Evolutionary conservation across 1,139 yeast species (phyloP).

Genomic region (Debaryomycetaceae sp.): DNA sequence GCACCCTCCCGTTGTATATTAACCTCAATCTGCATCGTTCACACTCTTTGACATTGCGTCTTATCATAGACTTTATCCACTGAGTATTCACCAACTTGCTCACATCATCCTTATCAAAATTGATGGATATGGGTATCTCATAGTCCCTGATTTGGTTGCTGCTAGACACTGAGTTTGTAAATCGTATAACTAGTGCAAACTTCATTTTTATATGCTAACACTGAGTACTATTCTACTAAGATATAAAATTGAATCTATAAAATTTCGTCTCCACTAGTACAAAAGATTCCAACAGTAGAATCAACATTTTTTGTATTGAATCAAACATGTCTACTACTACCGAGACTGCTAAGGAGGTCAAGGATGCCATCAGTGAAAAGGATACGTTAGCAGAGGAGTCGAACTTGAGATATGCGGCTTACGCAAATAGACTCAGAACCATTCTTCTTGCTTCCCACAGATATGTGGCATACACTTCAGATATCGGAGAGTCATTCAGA

Average conservation of each 20-base stretch:
- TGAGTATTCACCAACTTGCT: constrained; percentile 27
- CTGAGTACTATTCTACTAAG: too few relatives aligned
- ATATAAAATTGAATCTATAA: too few relatives aligned
- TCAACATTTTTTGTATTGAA: too few relatives aligned
- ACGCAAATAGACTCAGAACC: constrained; percentile 70
- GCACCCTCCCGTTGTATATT: constrained; percentile 70
- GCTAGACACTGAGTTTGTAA: constrained; percentile 26
- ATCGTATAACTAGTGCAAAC: constrained; percentile 24
- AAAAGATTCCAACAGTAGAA: too few relatives aligned
- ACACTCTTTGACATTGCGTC: constrained; percentile 23
- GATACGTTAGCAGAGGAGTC: constrained; percentile 31
- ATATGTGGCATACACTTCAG: constrained; percentile 84
- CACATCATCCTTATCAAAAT: constrained; percentile 30
- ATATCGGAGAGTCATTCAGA: constrained; percentile 85
- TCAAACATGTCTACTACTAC: not conserved
- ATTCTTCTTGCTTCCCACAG: constrained; percentile 74
- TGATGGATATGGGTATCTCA: constrained; percentile 26
- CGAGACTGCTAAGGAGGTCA: not conserved
- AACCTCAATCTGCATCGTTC: constrained; percentile 57
- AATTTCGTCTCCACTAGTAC: too few relatives aligned
- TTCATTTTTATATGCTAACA: constrained; percentile 10
- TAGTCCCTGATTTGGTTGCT: constrained; percentile 23
- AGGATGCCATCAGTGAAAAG: constrained; percentile 1
- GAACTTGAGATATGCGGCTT: constrained; percentile 72
- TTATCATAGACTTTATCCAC: constrained; percentile 29